These are phyloP conservation scores for Aspergillus persii DNA, from an alignment of 2,329 filamentous ascomycete genomes.

Conservation along the genomic window DNA sequence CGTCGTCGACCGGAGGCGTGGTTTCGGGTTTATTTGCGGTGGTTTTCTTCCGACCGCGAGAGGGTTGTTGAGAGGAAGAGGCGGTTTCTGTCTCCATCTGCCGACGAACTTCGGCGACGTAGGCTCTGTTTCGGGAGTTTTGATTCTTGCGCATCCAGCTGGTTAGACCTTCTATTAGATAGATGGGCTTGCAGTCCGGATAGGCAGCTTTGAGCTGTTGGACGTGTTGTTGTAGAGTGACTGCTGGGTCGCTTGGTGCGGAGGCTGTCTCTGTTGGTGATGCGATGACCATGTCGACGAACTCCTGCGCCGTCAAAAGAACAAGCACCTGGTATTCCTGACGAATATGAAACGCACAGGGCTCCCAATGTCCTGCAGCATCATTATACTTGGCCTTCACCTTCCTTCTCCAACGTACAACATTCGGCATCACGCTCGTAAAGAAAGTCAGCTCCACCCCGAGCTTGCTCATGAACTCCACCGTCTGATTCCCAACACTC, in stretches of 20 bases:
- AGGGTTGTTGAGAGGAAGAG: constrained; percentile 17
- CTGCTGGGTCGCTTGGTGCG: constrained; percentile 36
- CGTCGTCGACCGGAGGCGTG: constrained; percentile 60
- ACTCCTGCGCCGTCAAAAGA: constrained; percentile 61
- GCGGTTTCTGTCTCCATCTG: constrained; percentile 34
- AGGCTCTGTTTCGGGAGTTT: constrained; percentile 65
- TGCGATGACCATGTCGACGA: constrained; percentile 59
- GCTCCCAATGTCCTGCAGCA: constrained; percentile 63
- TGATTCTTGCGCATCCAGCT: constrained; percentile 68
- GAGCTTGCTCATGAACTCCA: constrained; percentile 43
- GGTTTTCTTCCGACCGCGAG: constrained; percentile 27
- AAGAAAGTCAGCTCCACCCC: constrained; percentile 43
- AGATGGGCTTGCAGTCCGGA: constrained; percentile 57
- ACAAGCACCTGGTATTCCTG: constrained; percentile 63
- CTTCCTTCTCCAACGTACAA: constrained; percentile 69
- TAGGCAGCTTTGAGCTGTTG: constrained; percentile 55
- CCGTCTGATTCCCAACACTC: constrained; percentile 43
- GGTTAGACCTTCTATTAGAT: constrained; percentile 68
- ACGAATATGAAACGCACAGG: constrained; percentile 48
- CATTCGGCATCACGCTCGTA: constrained; percentile 42
- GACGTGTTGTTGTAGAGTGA: constrained; percentile 59
- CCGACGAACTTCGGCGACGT: constrained; percentile 61
- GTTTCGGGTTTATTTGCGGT: constrained; percentile 40
- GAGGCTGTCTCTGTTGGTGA: constrained; percentile 13
- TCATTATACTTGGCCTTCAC: constrained; percentile 63